These are phyloP conservation scores for Melanopsichium pennsylvanicum DNA, from an alignment of 1,284 basidiomycete species.

Conservation along the genomic window DNA sequence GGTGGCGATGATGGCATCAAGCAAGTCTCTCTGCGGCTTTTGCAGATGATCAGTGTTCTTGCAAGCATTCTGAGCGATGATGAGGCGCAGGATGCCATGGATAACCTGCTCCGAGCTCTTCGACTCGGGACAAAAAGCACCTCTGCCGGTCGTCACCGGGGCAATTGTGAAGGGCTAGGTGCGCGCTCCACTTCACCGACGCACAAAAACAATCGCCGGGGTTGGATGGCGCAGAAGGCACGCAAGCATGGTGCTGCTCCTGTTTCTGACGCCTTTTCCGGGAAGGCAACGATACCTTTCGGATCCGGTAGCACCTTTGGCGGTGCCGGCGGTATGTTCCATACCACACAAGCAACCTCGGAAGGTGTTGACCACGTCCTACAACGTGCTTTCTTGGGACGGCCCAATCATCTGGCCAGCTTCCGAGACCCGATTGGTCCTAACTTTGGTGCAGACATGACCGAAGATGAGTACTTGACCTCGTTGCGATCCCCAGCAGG, in stretches of 20 bases:
- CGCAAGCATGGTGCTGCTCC: slow-evolving; percentile 42
- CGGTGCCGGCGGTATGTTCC: background rate
- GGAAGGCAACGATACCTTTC: background rate
- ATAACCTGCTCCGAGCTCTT: slow-evolving; percentile 56
- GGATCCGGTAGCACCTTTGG: background rate
- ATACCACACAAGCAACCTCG: background rate
- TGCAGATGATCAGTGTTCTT: slow-evolving; percentile 64
- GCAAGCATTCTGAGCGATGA: slow-evolving; percentile 61
- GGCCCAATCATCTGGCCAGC: slow-evolving; percentile 12
- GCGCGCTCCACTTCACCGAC: slow-evolving; percentile 21
- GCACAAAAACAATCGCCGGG: slow-evolving; percentile 39
- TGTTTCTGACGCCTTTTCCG: slow-evolving; percentile 1
- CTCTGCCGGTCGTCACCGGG: slow-evolving; percentile 26
- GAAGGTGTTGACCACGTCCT: background rate
- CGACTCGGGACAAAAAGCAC: slow-evolving; percentile 45
- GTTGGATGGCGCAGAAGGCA: slow-evolving; percentile 55
- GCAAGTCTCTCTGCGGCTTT: slow-evolving; percentile 45
- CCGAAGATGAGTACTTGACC: slow-evolving; percentile 44
- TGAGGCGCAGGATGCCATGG: slow-evolving; percentile 63
- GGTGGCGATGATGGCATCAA: slow-evolving; percentile 29
- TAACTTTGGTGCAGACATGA: slow-evolving; percentile 21
- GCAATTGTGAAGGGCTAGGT: slow-evolving; percentile 13
- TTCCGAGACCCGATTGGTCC: slow-evolving; percentile 11
- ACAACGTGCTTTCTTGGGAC: slow-evolving; percentile 3
- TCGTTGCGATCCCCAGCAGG: slow-evolving; percentile 35